phyloP scores from a whole-genome alignment of 2,329 filamentous ascomycete genomes.

The Sclerotinia borealis region DNA sequence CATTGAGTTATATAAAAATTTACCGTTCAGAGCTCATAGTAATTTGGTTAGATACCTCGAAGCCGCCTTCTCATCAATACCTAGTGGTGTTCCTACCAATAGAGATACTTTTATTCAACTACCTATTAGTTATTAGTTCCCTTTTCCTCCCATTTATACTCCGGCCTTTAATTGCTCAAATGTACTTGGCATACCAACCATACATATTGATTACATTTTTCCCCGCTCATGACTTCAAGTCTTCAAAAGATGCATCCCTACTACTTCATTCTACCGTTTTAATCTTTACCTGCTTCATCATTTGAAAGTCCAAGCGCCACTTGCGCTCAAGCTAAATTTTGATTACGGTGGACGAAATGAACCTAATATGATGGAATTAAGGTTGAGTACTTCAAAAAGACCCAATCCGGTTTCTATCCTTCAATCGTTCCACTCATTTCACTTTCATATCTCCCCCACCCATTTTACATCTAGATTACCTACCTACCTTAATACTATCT shows the following conservation, averaged over 20 bases:
- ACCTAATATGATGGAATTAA: background rate
- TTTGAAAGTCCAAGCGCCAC: background rate
- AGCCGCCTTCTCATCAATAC: too few relatives aligned
- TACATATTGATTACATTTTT: background rate
- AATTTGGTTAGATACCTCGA: background rate
- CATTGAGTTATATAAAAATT: background rate
- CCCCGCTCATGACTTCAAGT: too few relatives aligned
- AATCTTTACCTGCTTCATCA: background rate
- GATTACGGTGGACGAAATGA: background rate
- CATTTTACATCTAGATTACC: background rate
- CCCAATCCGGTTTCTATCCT: background rate
- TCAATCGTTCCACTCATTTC: background rate
- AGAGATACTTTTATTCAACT: too few relatives aligned
- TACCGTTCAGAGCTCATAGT: background rate
- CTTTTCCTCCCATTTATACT: background rate
- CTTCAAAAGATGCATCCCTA: background rate
- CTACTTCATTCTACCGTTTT: background rate
- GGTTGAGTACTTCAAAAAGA: background rate
- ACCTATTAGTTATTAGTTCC: too few relatives aligned
- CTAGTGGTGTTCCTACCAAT: too few relatives aligned
- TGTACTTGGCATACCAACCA: too few relatives aligned
- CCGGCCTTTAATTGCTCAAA: background rate
- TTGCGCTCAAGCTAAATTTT: background rate
- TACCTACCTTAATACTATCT: too few relatives aligned
- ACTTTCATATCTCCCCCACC: background rate